Base-by-base conservation (phyloP, 2,329 filamentous ascomycete species). In the Fusarium globosum region DNA sequence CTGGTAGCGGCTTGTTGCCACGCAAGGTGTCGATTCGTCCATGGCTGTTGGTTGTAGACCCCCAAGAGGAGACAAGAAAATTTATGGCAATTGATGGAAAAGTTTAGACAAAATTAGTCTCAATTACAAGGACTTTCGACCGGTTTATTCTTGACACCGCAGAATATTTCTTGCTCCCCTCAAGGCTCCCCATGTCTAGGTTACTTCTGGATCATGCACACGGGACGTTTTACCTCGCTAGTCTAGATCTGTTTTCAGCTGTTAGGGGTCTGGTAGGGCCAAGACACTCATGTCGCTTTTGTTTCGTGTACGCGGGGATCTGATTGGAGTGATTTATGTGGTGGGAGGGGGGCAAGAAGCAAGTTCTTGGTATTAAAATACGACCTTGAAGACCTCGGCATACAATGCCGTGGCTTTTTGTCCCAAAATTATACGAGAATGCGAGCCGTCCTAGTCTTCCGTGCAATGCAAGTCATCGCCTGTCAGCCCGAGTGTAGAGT, bases 61-160 rank as follows among this genome's bases (percentile, higher is more conserved):
- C 11, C 30, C 30, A 30, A 2, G 30, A 30, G 30, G 30, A 2
- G 30, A 30, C 8, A 10, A 14, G 43, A 15, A 20, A 28, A 10
- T 8, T 20, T 26, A 14, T 1, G 43, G 8, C 12, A 4, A 4
- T 18, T 10, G 23, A 28, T 7, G 13, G 15, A 28, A 46, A 28
- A 5, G 26, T 1, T 21, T 4, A 0, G 8, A 2, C 8, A 21
- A 46, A 1, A 18, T 5, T 28, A 1, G 23, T 10, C 26, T 11
- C 11, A 21, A 2, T 28, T 21, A 46, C 8, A 0, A 2, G 1
- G 1, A 3, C 26, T 15, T 28, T 15, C 15, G 26, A 15, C 20
- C 18, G 7, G 13, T 7, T 48, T 48, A 15, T 5, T 48, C 28
- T 26, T 28, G 26, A 0, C 26, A 28, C 0, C 1, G 6, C 11